These are phyloP conservation scores for Penicillium salamii DNA, from an alignment of 495 filamentous ascomycete genomes.

Conservation along the genomic window DNA sequence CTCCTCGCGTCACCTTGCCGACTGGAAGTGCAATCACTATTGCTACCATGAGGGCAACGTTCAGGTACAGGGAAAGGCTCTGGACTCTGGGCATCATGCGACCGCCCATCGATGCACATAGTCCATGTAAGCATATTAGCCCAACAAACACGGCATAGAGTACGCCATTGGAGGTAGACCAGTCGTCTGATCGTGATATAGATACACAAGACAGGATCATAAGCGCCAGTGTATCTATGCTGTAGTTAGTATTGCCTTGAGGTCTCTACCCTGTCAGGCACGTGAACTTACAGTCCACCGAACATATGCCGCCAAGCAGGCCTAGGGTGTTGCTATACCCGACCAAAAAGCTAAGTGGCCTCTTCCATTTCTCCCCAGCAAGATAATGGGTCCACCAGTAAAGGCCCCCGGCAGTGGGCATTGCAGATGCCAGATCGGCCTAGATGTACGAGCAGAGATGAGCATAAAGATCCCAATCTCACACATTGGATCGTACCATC, in stretches of 20 bases:
- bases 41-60: slow-evolving; percentile 60
- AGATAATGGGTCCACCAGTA: slow-evolving; percentile 76
- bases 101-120: slow-evolving; percentile 48
- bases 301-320: slow-evolving; percentile 60
- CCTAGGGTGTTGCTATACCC: slow-evolving; percentile 72
- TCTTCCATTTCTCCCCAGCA: slow-evolving; percentile 53
- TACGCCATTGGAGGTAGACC: slow-evolving; percentile 56
- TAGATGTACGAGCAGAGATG: slow-evolving; percentile 15
- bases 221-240: slow-evolving; percentile 45
- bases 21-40: slow-evolving; percentile 66
- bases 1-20: slow-evolving; percentile 40
- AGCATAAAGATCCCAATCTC: too few species aligned
- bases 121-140: slow-evolving; percentile 55
- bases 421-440: slow-evolving; percentile 64
- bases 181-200: slow-evolving; percentile 59
- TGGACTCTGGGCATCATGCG: slow-evolving; percentile 66
- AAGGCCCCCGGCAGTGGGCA: slow-evolving; percentile 66
- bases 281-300: slow-evolving; percentile 48
- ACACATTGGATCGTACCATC: slow-evolving; percentile 51
- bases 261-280: too few species aligned
- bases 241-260: too few species aligned
- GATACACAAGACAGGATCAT: slow-evolving; percentile 56
- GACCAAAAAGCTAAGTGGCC: slow-evolving; percentile 62
- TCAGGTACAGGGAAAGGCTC: slow-evolving; percentile 58
- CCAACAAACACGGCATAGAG: slow-evolving; percentile 62